A percentile compares a stretch with the other conserved stretches of the same genome.
These are phyloP conservation scores for Globisporangium ultimum DNA, from an alignment of 352 stramenopile species.

Conservation along the genomic window DNA sequence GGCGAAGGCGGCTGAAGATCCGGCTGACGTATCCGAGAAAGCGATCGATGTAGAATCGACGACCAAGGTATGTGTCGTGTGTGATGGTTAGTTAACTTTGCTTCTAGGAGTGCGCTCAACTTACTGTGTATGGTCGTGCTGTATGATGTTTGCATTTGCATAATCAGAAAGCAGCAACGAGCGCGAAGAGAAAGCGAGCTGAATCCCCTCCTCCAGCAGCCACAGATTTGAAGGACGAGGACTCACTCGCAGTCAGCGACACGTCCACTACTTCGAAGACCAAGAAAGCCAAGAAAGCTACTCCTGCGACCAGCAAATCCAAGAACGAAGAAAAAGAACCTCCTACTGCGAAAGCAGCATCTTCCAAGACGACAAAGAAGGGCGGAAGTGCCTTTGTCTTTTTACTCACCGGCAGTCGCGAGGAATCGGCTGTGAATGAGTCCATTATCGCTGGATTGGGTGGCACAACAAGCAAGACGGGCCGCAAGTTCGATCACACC, in stretches of 20 bases:
- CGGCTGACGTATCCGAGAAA: conserved; percentile 4
- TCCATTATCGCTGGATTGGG: conserved; percentile 71
- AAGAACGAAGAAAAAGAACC: conserved; percentile 8
- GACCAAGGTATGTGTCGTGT: conserved; percentile 9
- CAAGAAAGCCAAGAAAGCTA: conserved; percentile 6
- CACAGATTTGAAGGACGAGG: neutral
- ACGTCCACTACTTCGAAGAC: neutral
- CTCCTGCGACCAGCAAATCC: neutral
- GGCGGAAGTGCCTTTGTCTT: conserved; percentile 30
- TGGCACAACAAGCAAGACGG: conserved; percentile 57
- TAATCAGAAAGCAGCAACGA: conserved; percentile 1
- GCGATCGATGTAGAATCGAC: conserved; percentile 6
- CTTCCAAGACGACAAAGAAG: conserved; percentile 13
- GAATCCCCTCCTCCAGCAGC: conserved; percentile 3
- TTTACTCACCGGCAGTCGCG: conserved; percentile 68
- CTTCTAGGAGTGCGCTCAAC: neutral
- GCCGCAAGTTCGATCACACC: conserved; percentile 59
- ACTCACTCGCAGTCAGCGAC: neutral
- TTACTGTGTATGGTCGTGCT: neutral
- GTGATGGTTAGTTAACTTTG: neutral
- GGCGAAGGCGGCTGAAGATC: conserved; percentile 4
- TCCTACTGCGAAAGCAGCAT: conserved; percentile 16
- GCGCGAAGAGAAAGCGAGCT: conserved; percentile 13
- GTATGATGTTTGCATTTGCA: too few relatives aligned
- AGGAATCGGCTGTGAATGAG: conserved; percentile 70